Base-by-base conservation (phyloP, 2,329 filamentous ascomycete genomes). In the Botrytis aclada region DNA sequence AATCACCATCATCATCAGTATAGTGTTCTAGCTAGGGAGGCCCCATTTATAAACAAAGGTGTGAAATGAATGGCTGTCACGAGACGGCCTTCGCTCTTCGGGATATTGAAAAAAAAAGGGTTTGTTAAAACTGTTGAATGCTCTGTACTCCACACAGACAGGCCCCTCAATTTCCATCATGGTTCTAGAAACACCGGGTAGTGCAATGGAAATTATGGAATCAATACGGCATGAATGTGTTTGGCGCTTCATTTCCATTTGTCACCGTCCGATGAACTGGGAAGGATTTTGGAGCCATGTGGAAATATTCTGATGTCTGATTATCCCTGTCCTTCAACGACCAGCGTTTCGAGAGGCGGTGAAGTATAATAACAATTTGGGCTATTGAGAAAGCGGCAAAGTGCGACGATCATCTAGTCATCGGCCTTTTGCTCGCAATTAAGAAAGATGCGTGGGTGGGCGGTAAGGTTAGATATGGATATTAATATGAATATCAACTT, bases 281-380 rank as follows among this genome's bases (percentile, higher is more conserved):
- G 66, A 54, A 16, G 12, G 41, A 39, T 64, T 45, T 7, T 20
- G 56, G 45, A 70, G 51, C 51, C 67, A 69, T 71, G 63, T 37
- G 56, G 67, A 56, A 61, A 47, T 69, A 56, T 61, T 37, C 51
- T 54, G 60, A 29, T 71, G 73, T 74, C 72, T 73, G 45, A 71
- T 67, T 54, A 74, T 71, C 75, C 75, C 64, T 67, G 74, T 74
- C 62, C 72, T 71, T 74, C 73, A 64, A 75, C 75, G 60, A 67
- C 72, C 62, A 75, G 71, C 71, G 75, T 76, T 76, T 76, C 73
- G 73, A 65, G 64, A 56, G 39, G 64, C 64, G 64, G 64, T 67
- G 64, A 67, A 32, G 64, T 14, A 22, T 4, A 41, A 71, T 29
- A 14, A 32, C 22, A 9, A 9, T 32, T 41, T 1, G 47, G 29